These are phyloP conservation scores for Saururus chinensis DNA, from an alignment of 164 flowering plant species.

Conservation along the genomic window DNA sequence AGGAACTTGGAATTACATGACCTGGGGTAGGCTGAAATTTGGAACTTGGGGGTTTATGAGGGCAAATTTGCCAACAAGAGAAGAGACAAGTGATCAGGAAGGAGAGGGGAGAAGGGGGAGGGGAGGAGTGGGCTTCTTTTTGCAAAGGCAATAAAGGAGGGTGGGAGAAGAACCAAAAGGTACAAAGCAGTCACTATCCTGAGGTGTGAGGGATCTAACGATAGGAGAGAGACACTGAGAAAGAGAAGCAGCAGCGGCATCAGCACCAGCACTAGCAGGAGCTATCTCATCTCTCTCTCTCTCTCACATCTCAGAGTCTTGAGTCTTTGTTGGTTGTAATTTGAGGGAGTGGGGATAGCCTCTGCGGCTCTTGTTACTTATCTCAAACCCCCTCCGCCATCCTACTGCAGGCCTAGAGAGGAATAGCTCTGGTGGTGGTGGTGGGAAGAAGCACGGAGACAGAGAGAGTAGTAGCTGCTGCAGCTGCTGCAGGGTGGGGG, in stretches of 20 bases:
- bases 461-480: constrained; percentile 2
- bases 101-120: background rate
- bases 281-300: background rate
- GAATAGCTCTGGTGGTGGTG: background rate
- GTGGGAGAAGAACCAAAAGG: background rate
- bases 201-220: background rate
- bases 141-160: constrained; percentile 1
- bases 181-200: constrained; percentile 3
- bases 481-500: background rate
- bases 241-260: no score
- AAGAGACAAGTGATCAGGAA: background rate
- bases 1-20: background rate
- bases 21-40: background rate
- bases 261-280: no score
- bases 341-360: background rate
- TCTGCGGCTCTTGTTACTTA: background rate
- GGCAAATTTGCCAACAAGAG: background rate
- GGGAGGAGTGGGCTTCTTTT: constrained; percentile 3
- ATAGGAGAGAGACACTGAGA: background rate
- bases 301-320: background rate
- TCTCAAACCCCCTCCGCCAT: background rate
- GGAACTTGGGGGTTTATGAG: background rate
- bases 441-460: background rate
- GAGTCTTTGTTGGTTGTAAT: background rate
- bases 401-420: no score